Evolutionary conservation across 2,329 filamentous ascomycete genomes (phyloP).

Genomic region (Pseudocercospora fijiensis): DNA sequence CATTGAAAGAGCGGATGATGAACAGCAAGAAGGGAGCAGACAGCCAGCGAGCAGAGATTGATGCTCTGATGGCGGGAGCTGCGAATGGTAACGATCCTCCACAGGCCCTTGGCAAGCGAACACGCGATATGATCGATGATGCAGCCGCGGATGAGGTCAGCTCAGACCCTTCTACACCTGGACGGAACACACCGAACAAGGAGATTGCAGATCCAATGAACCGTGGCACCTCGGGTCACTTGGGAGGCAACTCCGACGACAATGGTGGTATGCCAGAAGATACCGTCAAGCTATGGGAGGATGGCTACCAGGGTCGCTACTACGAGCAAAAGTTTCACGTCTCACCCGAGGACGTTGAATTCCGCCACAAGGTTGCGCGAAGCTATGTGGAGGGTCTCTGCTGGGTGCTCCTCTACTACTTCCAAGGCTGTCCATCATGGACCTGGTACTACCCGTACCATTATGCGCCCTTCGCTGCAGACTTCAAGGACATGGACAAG

Average conservation of each 20-base stretch:
- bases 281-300: conserved; percentile 87
- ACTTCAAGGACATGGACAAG: conserved; percentile 80
- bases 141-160: conserved; percentile 43
- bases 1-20: conserved; percentile 77
- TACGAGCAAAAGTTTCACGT: conserved; percentile 96
- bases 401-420: conserved; percentile 96
- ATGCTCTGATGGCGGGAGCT: conserved; percentile 33
- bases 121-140: conserved; percentile 68
- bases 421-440: conserved; percentile 97
- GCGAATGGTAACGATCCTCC: conserved; percentile 42
- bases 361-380: conserved; percentile 82
- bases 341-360: conserved; percentile 74
- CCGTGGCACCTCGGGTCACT: conserved; percentile 35
- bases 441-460: conserved; percentile 99
- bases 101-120: conserved; percentile 70
- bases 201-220: conserved; percentile 34
- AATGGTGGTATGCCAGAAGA: conserved; percentile 68
- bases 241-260: conserved; percentile 48
- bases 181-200: conserved; percentile 55
- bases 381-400: conserved; percentile 93
- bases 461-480: conserved; percentile 94
- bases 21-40: conserved; percentile 39
- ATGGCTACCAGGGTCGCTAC: conserved; percentile 91
- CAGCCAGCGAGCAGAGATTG: conserved; percentile 33
- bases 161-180: conserved; percentile 51